Evolutionary conservation across 176 grass and related monocot genomes (phyloP).

Genomic region (Avena atlantica): DNA sequence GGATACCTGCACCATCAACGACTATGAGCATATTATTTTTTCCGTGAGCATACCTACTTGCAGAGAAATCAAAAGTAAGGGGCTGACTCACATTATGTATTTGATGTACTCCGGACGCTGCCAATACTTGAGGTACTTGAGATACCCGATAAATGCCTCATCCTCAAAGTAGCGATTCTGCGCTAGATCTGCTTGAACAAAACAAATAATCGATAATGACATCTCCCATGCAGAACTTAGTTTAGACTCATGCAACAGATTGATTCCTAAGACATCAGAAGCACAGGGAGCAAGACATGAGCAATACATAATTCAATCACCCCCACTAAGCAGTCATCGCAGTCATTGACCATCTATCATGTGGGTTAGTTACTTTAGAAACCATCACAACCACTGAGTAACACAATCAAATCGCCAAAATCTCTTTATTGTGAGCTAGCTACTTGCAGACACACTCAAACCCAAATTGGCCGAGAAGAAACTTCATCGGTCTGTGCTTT

Average conservation of each 20-base stretch:
- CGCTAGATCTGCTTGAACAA: constrained; percentile 74
- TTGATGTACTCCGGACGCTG: constrained; percentile 90
- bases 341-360: not conserved
- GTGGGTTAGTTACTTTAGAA: not conserved
- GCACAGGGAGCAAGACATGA: not conserved
- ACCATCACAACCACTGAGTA: not conserved
- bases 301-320: constrained; percentile 5
- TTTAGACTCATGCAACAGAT: not conserved
- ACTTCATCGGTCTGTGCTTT: not conserved
- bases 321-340: not conserved
- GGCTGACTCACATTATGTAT: constrained; percentile 81
- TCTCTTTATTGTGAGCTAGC: not conserved
- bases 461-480: constrained; percentile 14
- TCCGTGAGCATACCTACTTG: not conserved
- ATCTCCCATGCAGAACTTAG: not conserved
- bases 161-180: constrained; percentile 98
- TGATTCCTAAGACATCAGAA: not conserved
- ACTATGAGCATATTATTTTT: not conserved
- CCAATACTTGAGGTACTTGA: constrained; percentile 98
- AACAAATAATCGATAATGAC: not conserved
- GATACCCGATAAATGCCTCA: constrained; percentile 87
- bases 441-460: not conserved
- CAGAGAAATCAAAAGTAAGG: not conserved
- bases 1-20: constrained; percentile 68
- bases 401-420: not conserved